Base-by-base conservation (phyloP, 352 stramenopile species). In the Phytophthora ohioensis region DNA sequence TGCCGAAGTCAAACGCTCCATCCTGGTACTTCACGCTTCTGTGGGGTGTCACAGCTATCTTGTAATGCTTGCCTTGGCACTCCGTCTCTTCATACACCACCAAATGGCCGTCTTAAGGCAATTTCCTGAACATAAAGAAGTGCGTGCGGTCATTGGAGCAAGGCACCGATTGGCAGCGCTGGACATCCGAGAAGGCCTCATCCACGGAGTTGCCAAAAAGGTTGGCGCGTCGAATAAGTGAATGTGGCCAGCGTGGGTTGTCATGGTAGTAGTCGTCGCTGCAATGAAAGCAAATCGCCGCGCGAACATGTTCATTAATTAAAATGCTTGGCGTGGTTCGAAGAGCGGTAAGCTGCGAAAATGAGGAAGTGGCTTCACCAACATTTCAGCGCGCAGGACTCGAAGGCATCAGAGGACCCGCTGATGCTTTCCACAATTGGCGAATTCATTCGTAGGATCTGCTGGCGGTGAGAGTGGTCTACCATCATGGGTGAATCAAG, bases 81-180 rank as follows among this genome's bases (percentile, higher is more conserved):
- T 3, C 64, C 0, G 56, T 51, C 0, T 71, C 39, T 39, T 71
- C 55, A 47, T 71, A 71, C 32, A 71, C 11, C 15, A 65, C 64
- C 9, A 71, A 49, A 36, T 65, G 55, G 7, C 55, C 27, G 9
- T n/a, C 11, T n/a, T 17, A n/a, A 27, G 56, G 64, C 7, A 71
- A 8, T 10, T 71, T 41, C 21, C 56, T 60, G 39, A 71, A 71
- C 42, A 45, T 30, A 39, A 71, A 31, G 1, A 47, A 67, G 15
- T 48, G 55, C 0, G 55, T 53, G 35, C 64, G 64, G 64, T 71
- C 64, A 27, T 71, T 71, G 39, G 66, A 71, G 39, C 64, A 71
- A 36, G 55, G 64, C 6, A 67, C 41, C 7, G 64, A 71, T 39
- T 67, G 67, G 32, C 64, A 71, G 34, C 39, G 56, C 47, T 71